Evolutionary conservation across 495 filamentous ascomycete genomes (phyloP), one percentile per base, ranked within the genome.

Genomic region (Recurvomyces mirabilis): DNA sequence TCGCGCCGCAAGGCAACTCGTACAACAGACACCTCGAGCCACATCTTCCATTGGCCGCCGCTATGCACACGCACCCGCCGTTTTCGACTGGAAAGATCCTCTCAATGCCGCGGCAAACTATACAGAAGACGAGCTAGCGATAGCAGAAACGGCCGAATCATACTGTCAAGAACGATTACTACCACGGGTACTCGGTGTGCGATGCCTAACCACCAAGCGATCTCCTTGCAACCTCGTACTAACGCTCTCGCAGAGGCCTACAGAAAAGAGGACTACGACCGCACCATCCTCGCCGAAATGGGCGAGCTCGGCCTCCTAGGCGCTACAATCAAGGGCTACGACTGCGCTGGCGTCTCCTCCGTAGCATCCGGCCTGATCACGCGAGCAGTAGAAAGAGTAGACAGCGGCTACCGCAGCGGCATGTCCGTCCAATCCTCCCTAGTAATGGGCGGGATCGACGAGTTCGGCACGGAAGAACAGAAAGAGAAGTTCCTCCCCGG

Each of bases 371-470:
- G 91, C 13, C 68, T 98, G 44, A 95, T 98, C 64, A 94, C 86
- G 17, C 79, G 91, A 57, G 91, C 91, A 51, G 93, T 98, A 10
- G 91, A 98, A 67, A 75, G 91, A 34, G 87, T 98, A 29, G 91
- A 98, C 60, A 88, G 82, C 36, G 91, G 91, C 29, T 98, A 98
- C 62, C 78, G 91, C 12, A 93, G 85, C 34, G 88, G 84, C 42
- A 94, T 94, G 83, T 93, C 84, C 13, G 91, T 98, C 10, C 91
- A 98, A 64, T 87, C 82, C 48, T 93, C 88, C 2, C 68, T 98
- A 35, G 86, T 83, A 17, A 98, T 98, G 93, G 89, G 87, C 13
- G 84, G 81, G n/a, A 96, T 98, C 58, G 71, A 93, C 56, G 86
- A 96, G 50, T 93, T 91, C 59, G 91, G 89, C 2, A 81, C 86